Conservation (phyloP, 805 yeast genomes). For the Yamadazyma kitorensis region DNA sequence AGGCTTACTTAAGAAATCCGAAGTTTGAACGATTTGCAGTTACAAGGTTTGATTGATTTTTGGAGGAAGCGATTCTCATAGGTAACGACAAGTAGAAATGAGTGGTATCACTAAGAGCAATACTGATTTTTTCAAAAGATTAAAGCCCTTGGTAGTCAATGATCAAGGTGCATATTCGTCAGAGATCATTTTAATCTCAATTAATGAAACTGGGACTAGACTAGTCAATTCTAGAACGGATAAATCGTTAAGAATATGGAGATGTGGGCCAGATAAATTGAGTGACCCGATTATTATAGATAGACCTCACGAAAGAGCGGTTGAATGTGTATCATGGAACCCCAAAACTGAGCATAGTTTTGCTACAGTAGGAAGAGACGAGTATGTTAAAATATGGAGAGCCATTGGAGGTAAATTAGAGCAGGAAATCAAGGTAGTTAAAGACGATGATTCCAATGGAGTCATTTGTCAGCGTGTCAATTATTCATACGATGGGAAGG, state of each 20-base stretch:
- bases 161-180: slow-evolving; percentile 14
- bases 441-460: slow-evolving; percentile 6
- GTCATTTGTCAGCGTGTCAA: slow-evolving; percentile 19
- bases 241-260: slow-evolving; percentile 40
- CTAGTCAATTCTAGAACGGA: slow-evolving; percentile 45
- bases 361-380: slow-evolving; percentile 50
- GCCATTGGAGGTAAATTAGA: slow-evolving; percentile 34
- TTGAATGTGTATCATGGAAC: slow-evolving; percentile 47
- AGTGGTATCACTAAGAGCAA: slow-evolving; percentile 1
- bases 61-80: no score
- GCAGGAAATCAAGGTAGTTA: slow-evolving; percentile 26
- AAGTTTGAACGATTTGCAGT: no score
- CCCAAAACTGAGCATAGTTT: slow-evolving; percentile 44
- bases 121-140: slow-evolving; percentile 18
- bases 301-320: slow-evolving; percentile 37
- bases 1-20: no score
- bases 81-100: no score
- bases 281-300: slow-evolving; percentile 40
- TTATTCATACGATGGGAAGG: slow-evolving; percentile 47
- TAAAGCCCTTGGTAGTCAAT: slow-evolving; percentile 13
- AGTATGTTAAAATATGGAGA: slow-evolving; percentile 44
- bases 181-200: slow-evolving; percentile 34
- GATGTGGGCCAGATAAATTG: slow-evolving; percentile 22
- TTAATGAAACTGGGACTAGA: slow-evolving; percentile 42
- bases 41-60: no score